Evolutionary conservation across 345 rosid species (phyloP), one percentile per base, ranked within the genome.

Genomic region (Odontarrhena argentea): DNA sequence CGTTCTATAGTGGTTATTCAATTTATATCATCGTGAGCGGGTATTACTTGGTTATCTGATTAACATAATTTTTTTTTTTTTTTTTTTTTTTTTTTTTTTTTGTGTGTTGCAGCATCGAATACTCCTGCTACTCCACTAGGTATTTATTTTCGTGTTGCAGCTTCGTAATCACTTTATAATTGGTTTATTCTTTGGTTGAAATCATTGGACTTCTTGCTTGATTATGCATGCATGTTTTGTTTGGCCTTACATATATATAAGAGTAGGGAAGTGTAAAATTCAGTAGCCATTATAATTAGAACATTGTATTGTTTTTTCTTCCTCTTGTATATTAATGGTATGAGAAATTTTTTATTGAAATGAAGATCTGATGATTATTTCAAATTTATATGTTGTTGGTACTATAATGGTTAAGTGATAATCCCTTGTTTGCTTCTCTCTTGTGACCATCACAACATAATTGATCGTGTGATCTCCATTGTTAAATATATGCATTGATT

Each of bases 131-230:
- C 22, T 18, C 22, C 22, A 18, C 22, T 18, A 18, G 22, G 22
- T 18, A 18, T 18, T 18, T 18, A 18, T 18, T 18, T 18, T 18
- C 22, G 22, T 18, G 22, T 18, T 18, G 22, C 22, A 18, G 22
- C 22, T 0, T 24, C 2, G 32, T 5, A 60, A 50, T 50, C 59
- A 48, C 12, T 40, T 49, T 28, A 58, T 12, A 1, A 13, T 25
- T 11, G 35, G 24, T 48, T 41, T 25, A 0, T 2, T 42, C 22
- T 8, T 36, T 0, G 9, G 10, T 7, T 5, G 22, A 18, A 48
- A 68, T 47, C 64, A 36, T 36, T 68, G 35, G 51, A 58, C 14
- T 59, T 28, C 15, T 40, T 58, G 41, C 42, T 58, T 37, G 22
- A 18, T 18, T 18, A 18, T 18, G 22, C 22, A 37, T 9, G 15